phyloP scores from a whole-genome alignment of 2,329 filamentous ascomycete genomes.

The Penicillium paneum region DNA sequence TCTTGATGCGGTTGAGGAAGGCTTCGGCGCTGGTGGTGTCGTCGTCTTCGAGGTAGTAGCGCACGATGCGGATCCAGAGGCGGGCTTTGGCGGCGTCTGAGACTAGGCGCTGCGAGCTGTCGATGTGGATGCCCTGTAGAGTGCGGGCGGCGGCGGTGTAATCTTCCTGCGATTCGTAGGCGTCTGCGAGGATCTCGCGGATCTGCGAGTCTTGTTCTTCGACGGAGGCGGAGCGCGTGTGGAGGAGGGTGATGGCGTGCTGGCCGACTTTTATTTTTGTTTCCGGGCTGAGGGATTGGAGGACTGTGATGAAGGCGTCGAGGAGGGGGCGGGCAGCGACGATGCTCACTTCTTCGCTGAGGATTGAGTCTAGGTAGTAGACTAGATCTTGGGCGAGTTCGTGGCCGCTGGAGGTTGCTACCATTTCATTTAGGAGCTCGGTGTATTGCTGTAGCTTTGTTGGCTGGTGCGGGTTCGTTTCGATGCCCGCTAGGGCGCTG shows the following conservation, averaged over 20 bases:
- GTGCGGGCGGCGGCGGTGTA: slow-evolving; percentile 72
- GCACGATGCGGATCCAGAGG: slow-evolving; percentile 90
- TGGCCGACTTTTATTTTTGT: slow-evolving; percentile 72
- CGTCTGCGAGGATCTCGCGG: slow-evolving; percentile 76
- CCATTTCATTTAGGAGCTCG: slow-evolving; percentile 56
- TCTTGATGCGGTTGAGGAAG: slow-evolving; percentile 93
- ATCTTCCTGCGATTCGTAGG: slow-evolving; percentile 79
- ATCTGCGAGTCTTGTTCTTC: slow-evolving; percentile 80
- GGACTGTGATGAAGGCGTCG: slow-evolving; percentile 62
- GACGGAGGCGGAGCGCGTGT: slow-evolving; percentile 67
- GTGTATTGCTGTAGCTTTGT: slow-evolving; percentile 57
- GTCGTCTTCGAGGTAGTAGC: slow-evolving; percentile 90
- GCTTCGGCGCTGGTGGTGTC: slow-evolving; percentile 80
- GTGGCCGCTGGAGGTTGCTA: slow-evolving; percentile 44
- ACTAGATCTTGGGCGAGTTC: slow-evolving; percentile 61
- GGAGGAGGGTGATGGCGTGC: slow-evolving; percentile 66
- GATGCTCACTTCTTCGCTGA: slow-evolving; percentile 68
- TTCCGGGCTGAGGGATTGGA: slow-evolving; percentile 54
- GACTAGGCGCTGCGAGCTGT: slow-evolving; percentile 81
- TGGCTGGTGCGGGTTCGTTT: slow-evolving; percentile 46
- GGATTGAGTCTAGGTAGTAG: slow-evolving; percentile 66
- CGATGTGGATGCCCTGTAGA: slow-evolving; percentile 80
- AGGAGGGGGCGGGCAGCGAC: slow-evolving; percentile 72
- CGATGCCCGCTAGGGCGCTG: slow-evolving; percentile 50
- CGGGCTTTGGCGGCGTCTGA: slow-evolving; percentile 76